Conservation (phyloP, 345 rosid genomes). For the Linum lewisii region DNA sequence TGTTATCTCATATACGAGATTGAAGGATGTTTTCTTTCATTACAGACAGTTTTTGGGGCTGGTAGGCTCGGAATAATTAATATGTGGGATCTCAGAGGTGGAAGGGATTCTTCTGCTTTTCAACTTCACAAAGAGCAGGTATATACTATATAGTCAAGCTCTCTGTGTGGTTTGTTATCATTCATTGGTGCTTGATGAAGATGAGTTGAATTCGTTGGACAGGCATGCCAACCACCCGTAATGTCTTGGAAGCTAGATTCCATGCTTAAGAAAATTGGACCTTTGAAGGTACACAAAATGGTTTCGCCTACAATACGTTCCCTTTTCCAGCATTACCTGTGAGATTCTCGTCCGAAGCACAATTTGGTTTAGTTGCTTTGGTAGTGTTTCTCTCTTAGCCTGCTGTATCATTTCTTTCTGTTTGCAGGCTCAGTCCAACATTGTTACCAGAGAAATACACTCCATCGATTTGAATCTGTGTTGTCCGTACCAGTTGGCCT, state of each 20-base stretch:
- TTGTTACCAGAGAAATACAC: slow-evolving; percentile 69
- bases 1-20: too few relatives aligned
- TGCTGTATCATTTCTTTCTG: background rate
- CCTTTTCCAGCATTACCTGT: too few relatives aligned
- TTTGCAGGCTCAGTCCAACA: slow-evolving; percentile 78
- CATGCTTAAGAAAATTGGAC: slow-evolving; percentile 50
- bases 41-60: slow-evolving; percentile 67
- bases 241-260: slow-evolving; percentile 52
- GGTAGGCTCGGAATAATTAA: slow-evolving; percentile 60
- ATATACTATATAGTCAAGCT: background rate
- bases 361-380: background rate
- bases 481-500: slow-evolving; percentile 74
- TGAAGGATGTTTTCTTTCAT: slow-evolving; percentile 7
- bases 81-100: slow-evolving; percentile 92
- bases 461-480: slow-evolving; percentile 71
- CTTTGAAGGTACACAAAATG: slow-evolving; percentile 42
- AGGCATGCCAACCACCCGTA: slow-evolving; percentile 49
- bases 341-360: too few relatives aligned
- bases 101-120: slow-evolving; percentile 54
- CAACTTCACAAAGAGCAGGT: slow-evolving; percentile 58
- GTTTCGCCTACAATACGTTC: too few relatives aligned
- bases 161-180: background rate
- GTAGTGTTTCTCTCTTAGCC: background rate
- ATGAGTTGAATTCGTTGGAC: slow-evolving; percentile 2
- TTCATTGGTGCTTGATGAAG: background rate